Evolutionary conservation across 2,329 filamentous ascomycete species (phyloP), one percentile per base, ranked within the genome.

Genomic region (Aureobasidium sp.): DNA sequence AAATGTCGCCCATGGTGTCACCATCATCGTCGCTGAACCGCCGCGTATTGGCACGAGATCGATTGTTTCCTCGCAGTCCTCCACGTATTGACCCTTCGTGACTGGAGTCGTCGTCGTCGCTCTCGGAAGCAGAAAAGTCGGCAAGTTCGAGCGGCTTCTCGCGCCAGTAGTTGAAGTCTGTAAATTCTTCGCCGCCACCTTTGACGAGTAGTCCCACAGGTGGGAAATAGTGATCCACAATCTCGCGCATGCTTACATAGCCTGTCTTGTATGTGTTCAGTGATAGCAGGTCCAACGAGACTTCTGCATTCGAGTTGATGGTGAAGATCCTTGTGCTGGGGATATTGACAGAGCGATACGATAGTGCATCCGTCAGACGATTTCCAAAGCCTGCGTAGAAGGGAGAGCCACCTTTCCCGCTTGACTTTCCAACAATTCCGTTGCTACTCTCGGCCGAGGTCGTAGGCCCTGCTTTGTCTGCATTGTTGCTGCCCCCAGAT

Each of bases 321-420:
- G 94, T 97, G 75, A 99, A 99, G 68, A 99, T 99, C 59, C 94
- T 85, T 27, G 88, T 95, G 58, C 89, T 88, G 0, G 94, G 94
- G 44, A 99, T 96, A 72, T 96, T 95, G 60, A 99, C 94, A 5
- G 90, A 94, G 64, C 94, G 88, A 73, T 99, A 99, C 58, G 90
- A 96, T 63, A 99, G 85, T 61, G 96, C 94, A 73, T 99, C 95
- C 0, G 95, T 99, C 62, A 99, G 82, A 62, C 94, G 87, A 74
- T 99, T 99, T 63, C 95, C 94, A 70, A 97, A 99, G 0, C 94
- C 94, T 12, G 95, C 95, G 70, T 96, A 97, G 71, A 99, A 99
- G 0, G 94, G 93, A 15, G 67, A 69, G n/a, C 70, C 69, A 7
- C 67, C 67, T 63, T 68, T 68, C 31, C 71, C 71, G 53, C 67